A percentile compares a stretch with the other conserved stretches of the same genome.
Evolutionary conservation across 2,329 filamentous ascomycete genomes (phyloP).

Genomic region (Scedosporium minutisporum): DNA sequence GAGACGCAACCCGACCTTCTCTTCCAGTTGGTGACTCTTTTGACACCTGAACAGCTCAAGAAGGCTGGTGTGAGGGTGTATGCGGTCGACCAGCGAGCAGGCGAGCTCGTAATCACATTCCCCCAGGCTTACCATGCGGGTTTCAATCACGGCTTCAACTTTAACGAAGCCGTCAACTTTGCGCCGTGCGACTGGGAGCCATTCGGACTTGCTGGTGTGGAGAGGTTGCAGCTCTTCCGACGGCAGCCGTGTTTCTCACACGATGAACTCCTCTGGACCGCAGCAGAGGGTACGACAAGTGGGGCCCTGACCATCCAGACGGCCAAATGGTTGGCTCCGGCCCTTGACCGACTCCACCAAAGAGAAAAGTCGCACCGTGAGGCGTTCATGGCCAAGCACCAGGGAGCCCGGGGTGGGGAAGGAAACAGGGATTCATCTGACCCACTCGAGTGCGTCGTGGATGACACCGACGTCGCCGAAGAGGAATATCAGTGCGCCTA

Average conservation of each 20-base stretch:
- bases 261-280: constrained; percentile 86
- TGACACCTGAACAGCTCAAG: constrained; percentile 84
- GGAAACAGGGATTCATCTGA: not conserved
- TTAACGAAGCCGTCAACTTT: constrained; percentile 98
- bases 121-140: constrained; percentile 95
- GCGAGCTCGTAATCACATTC: constrained; percentile 93
- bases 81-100: constrained; percentile 89
- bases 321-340: constrained; percentile 89
- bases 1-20: constrained; percentile 93
- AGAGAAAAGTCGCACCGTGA: constrained; percentile 63
- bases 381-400: constrained; percentile 52
- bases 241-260: constrained; percentile 95
- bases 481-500: constrained; percentile 87
- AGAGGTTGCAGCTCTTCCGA: constrained; percentile 76
- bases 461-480: constrained; percentile 70
- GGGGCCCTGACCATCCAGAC: constrained; percentile 65
- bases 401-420: constrained; percentile 13
- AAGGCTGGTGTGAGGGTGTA: constrained; percentile 91
- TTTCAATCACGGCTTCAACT: constrained; percentile 98
- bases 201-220: constrained; percentile 76
- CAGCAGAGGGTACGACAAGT: constrained; percentile 66
- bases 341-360: constrained; percentile 66
- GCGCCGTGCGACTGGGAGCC: constrained; percentile 93
- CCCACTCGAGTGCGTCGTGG: constrained; percentile 47
- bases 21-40: constrained; percentile 92